Percentiles rank a stretch among this genome's conserved stretches.
phyloP scores from a whole-genome alignment of 164 flowering plant genomes.

The Chimonanthus salicifolius region DNA sequence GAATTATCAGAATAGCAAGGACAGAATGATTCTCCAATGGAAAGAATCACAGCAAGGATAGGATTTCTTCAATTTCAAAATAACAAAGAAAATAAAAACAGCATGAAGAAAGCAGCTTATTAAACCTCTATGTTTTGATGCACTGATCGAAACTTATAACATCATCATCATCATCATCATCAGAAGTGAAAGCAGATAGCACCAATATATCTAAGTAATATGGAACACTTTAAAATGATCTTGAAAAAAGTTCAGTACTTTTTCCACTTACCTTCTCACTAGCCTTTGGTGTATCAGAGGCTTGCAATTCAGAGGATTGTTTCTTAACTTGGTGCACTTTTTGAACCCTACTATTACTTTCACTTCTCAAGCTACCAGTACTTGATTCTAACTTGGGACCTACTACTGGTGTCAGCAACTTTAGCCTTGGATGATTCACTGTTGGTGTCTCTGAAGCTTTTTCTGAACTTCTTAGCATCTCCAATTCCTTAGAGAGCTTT shows the following conservation, averaged over 20 bases:
- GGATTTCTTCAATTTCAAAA: no score
- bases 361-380: constrained; percentile 10
- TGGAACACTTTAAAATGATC: neutral
- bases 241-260: neutral
- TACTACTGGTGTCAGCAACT: constrained; percentile 37
- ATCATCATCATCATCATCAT: neutral
- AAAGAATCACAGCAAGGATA: neutral
- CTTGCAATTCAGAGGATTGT: constrained; percentile 23
- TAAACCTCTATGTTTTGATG: neutral
- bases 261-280: constrained; percentile 10
- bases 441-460: neutral
- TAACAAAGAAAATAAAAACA: no score
- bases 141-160: neutral
- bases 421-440: neutral
- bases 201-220: neutral
- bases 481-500: constrained; percentile 45
- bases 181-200: neutral
- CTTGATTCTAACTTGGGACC: constrained; percentile 25
- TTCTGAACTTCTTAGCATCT: constrained; percentile 31
- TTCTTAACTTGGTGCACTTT: constrained; percentile 25
- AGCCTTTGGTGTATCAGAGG: constrained; percentile 7
- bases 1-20: neutral
- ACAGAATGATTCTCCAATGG: neutral
- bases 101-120: neutral
- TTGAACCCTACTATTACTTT: constrained; percentile 6